Conservation (phyloP, 2,329 filamentous ascomycete species). For the Monilinia fructigena region DNA sequence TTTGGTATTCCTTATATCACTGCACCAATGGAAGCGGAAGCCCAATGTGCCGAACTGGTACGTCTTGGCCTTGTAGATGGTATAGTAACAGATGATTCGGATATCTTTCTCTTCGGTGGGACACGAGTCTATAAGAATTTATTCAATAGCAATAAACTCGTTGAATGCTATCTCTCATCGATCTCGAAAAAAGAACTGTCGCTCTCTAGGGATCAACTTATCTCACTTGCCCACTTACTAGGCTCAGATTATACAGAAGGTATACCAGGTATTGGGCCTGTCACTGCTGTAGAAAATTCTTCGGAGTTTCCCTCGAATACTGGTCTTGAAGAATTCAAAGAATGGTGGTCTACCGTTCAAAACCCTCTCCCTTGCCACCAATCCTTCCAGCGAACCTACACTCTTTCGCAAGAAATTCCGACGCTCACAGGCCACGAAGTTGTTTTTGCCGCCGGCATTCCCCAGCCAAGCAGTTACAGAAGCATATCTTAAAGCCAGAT, state of each 20-base stretch:
- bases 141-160: slow-evolving; percentile 98
- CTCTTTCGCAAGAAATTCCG: slow-evolving; percentile 84
- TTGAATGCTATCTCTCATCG: slow-evolving; percentile 88
- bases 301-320: slow-evolving; percentile 70
- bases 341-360: slow-evolving; percentile 86
- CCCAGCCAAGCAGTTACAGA: slow-evolving; percentile 75
- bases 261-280: slow-evolving; percentile 84
- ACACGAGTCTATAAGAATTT: slow-evolving; percentile 99
- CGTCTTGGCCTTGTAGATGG: slow-evolving; percentile 85
- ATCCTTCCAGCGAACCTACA: slow-evolving; percentile 57
- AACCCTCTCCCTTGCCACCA: slow-evolving; percentile 51
- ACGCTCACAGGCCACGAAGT: slow-evolving; percentile 72
- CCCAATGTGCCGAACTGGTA: slow-evolving; percentile 92
- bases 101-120: slow-evolving; percentile 94
- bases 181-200: slow-evolving; percentile 86
- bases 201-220: slow-evolving; percentile 81
- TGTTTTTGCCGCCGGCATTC: slow-evolving; percentile 81
- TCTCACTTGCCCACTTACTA: slow-evolving; percentile 84
- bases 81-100: slow-evolving; percentile 95
- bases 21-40: slow-evolving; percentile 98
- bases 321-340: slow-evolving; percentile 70
- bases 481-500: slow-evolving; percentile 80
- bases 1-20: slow-evolving; percentile 97
- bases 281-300: slow-evolving; percentile 95
- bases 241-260: slow-evolving; percentile 96